Base-by-base conservation (phyloP, 305 asterid genomes). In the Galium porrigens region DNA sequence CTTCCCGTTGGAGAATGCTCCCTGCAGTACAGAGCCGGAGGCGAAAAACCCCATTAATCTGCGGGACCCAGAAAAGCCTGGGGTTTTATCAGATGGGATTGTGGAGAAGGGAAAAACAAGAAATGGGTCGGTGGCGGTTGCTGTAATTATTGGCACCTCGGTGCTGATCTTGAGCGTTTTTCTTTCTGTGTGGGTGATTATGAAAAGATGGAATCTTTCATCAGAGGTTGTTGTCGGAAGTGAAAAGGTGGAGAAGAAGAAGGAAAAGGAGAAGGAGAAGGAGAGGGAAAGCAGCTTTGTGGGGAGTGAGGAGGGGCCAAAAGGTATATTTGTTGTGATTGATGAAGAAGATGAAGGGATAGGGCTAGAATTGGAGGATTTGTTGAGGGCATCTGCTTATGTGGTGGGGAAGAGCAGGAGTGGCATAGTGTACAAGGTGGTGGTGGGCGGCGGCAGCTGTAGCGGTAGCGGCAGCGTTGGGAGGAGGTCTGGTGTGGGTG, bases 351-450 rank as follows among this genome's bases (percentile, higher is more conserved):
- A 46, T 46, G 95, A 85, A 67, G 89, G 94, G 67, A 84, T 92
- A 70, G 75, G 71, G 18, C 77, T 92, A 84, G 99, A 86, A 36
- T 73, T 92, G 63, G 99, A 92, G 78, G 99, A 92, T 84, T 78
- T 92, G 75, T 73, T 92, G 74, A 85, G 96, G 85, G 95, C 99
- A 6, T 92, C 99, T 3, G 99, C 99, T 62, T 89, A 89, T 75
- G 96, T 89, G 17, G 85, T 89, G 20, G 96, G 99, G n/a, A 92
- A 92, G 65, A 87, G 96, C 70, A 83, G 83, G 85, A 84, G 85
- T 70, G 96, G 95, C 61, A 92, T 89, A 73, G 91, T 89, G 74
- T 92, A 92, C 64, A 92, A 79, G 73, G 99, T 89, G 84, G 95
- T 92, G 78, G 85, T 87, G 77, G 95, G 90, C 80, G 82, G 68